These are phyloP conservation scores for Fusarium euwallaceae DNA, from an alignment of 2,329 filamentous ascomycete genomes.

Conservation along the genomic window DNA sequence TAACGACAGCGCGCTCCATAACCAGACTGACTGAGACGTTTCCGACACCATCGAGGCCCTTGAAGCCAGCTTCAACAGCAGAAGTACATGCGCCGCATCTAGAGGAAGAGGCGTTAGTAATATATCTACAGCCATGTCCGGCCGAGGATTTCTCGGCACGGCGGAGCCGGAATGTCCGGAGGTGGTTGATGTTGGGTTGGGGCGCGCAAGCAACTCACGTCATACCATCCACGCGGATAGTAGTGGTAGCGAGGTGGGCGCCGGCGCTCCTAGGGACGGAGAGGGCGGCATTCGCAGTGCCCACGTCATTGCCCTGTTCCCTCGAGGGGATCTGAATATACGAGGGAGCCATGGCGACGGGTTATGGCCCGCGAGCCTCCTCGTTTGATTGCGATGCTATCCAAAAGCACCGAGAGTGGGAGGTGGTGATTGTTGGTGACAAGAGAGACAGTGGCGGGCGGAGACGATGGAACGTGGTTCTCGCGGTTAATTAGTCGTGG, in stretches of 20 bases:
- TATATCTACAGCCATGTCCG: constrained; percentile 20
- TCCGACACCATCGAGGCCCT: constrained; percentile 82
- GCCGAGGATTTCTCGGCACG: constrained; percentile 1
- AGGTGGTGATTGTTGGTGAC: constrained; percentile 20
- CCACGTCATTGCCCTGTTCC: constrained; percentile 53
- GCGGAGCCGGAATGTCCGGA: constrained; percentile 31
- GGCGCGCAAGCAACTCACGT: constrained; percentile 64
- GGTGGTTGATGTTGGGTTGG: constrained; percentile 14
- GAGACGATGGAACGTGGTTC: constrained; percentile 25
- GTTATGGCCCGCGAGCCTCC: constrained; percentile 34
- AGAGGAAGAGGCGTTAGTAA: constrained; percentile 53
- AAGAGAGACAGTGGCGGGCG: constrained; percentile 9
- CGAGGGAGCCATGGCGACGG: constrained; percentile 62
- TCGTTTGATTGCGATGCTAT: constrained; percentile 51
- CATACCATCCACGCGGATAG: constrained; percentile 90
- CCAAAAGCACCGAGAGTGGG: constrained; percentile 19
- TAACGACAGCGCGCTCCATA: constrained; percentile 94
- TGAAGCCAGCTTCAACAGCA: constrained; percentile 93
- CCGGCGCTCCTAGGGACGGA: constrained; percentile 51
- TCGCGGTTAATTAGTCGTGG: constrained; percentile 30
- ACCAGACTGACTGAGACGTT: constrained; percentile 93
- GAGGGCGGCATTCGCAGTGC: constrained; percentile 21
- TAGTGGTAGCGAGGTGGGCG: constrained; percentile 87
- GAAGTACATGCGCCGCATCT: constrained; percentile 94
- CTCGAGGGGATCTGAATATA: constrained; percentile 62